Conservation (phyloP, 2,329 filamentous ascomycete species). For the Ophiostoma fasciatum region DNA sequence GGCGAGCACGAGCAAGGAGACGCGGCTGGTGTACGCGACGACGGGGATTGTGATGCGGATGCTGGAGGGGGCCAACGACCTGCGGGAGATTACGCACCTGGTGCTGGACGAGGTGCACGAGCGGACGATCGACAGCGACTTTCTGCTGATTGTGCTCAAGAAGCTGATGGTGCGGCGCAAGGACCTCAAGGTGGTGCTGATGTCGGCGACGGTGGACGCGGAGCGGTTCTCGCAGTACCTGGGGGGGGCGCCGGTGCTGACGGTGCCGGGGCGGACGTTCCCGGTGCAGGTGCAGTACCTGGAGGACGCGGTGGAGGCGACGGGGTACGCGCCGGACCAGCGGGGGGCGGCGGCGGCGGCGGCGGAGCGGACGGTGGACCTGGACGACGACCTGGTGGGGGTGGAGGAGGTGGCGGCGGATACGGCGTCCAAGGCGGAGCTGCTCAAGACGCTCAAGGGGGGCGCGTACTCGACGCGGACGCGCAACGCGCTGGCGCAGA, state of each 20-base stretch:
- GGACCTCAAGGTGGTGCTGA: constrained; percentile 83
- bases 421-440: constrained; percentile 37
- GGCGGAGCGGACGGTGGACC: constrained; percentile 40
- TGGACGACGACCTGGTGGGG: constrained; percentile 45
- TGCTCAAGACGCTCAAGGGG: constrained; percentile 48
- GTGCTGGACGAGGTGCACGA: constrained; percentile 98
- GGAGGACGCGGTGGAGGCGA: constrained; percentile 84
- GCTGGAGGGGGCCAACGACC: constrained; percentile 76
- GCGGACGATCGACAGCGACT: constrained; percentile 90
- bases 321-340: constrained; percentile 51
- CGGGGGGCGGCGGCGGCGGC: constrained; percentile 33
- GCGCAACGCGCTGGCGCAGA: constrained; percentile 54
- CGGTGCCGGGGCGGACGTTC: constrained; percentile 85
- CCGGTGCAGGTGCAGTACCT: constrained; percentile 79
- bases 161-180: constrained; percentile 62
- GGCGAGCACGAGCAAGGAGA: constrained; percentile 68
- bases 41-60: constrained; percentile 93
- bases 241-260: constrained; percentile 69
- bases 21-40: constrained; percentile 78
- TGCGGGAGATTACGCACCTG: constrained; percentile 82
- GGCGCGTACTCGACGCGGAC: constrained; percentile 75
- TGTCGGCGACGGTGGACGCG: constrained; percentile 95
- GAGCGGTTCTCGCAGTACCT: constrained; percentile 84
- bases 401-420: constrained; percentile 36
- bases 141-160: constrained; percentile 81